A percentile compares a stretch with the other conserved stretches of the same genome.
Evolutionary conservation across 108 stramenopile species (phyloP).

Genomic region (Stephanodiscus triporus): DNA sequence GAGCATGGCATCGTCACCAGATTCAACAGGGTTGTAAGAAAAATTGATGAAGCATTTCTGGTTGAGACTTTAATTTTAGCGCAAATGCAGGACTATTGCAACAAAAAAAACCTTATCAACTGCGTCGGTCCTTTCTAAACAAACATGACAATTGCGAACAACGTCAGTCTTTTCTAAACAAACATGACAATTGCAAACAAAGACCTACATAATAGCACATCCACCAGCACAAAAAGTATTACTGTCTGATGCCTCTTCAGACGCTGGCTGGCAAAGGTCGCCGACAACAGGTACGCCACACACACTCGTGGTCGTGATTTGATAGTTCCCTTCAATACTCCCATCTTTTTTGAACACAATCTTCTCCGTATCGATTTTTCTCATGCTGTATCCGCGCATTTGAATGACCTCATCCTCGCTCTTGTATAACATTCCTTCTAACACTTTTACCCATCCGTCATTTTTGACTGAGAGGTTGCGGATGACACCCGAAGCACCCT

Average conservation of each 20-base stretch:
- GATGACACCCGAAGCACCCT: constrained; percentile 60
- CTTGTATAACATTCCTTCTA: constrained; percentile 27
- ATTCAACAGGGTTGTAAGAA: no score
- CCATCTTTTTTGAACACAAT: constrained; percentile 60
- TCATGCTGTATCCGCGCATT: constrained; percentile 79
- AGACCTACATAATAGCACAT: constrained; percentile 37
- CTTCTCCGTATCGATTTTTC: constrained; percentile 47
- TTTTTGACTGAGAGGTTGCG: constrained; percentile 68
- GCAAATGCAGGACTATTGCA: no score
- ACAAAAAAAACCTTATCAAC: no score
- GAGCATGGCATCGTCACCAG: no score
- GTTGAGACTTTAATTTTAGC: no score
- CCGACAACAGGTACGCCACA: no score
- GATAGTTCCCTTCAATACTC: constrained; percentile 42
- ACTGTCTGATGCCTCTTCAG: constrained; percentile 25
- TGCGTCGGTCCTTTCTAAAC: no score
- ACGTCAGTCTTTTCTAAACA: no score
- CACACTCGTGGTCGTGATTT: no score
- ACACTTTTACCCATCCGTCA: constrained; percentile 70
- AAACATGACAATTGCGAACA: not conserved
- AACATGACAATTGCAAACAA: not conserved
- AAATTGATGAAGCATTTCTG: no score
- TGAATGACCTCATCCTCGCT: constrained; percentile 60
- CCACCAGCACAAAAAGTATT: constrained; percentile 27
- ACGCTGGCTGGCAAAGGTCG: constrained; percentile 35